A percentile compares a stretch with the other conserved stretches of the same genome.
Conservation (phyloP, 495 filamentous ascomycete genomes). For the Aspergillus biplanus region DNA sequence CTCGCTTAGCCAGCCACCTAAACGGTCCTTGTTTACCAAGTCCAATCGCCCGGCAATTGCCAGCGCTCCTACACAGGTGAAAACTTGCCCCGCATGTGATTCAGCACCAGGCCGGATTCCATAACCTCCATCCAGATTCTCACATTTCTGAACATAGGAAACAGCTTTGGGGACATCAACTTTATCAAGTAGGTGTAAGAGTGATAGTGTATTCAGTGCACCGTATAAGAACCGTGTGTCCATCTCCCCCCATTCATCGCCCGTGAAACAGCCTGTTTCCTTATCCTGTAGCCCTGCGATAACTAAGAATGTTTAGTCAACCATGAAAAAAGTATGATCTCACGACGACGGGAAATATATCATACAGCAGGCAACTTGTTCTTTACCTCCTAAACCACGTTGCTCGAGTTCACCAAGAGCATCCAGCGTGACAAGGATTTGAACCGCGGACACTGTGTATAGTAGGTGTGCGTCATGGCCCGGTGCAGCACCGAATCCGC, state of each 20-base stretch:
- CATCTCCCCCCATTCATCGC: slow-evolving; percentile 94
- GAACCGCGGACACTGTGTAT: slow-evolving; percentile 90
- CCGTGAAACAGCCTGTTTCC: slow-evolving; percentile 82
- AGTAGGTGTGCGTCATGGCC: slow-evolving; percentile 95
- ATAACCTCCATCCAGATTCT: slow-evolving; percentile 93
- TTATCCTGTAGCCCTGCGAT: slow-evolving; percentile 80
- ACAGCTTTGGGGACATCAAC: slow-evolving; percentile 82
- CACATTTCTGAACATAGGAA: slow-evolving; percentile 73
- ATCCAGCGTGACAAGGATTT: slow-evolving; percentile 83
- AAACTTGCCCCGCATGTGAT: slow-evolving; percentile 90
- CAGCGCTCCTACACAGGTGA: slow-evolving; percentile 90
- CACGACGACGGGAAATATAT: slow-evolving; percentile 19
- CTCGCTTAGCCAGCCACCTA: slow-evolving; percentile 92
- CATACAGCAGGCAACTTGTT: slow-evolving; percentile 73
- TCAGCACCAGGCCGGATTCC: slow-evolving; percentile 87
- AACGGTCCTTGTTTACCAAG: slow-evolving; percentile 76
- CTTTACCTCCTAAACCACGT: slow-evolving; percentile 65
- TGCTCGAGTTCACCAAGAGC: slow-evolving; percentile 81
- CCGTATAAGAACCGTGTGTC: slow-evolving; percentile 95
- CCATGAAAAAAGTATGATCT: neutral
- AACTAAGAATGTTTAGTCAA: slow-evolving; percentile 53
- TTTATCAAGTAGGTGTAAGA: slow-evolving; percentile 69
- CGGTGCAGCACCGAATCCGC: slow-evolving; percentile 91
- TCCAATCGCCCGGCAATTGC: slow-evolving; percentile 82
- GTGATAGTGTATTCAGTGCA: slow-evolving; percentile 82